These are phyloP conservation scores for Chytriomyces sp. DNA, from an alignment of 192 early-diverging fungal genomes.

Conservation along the genomic window DNA sequence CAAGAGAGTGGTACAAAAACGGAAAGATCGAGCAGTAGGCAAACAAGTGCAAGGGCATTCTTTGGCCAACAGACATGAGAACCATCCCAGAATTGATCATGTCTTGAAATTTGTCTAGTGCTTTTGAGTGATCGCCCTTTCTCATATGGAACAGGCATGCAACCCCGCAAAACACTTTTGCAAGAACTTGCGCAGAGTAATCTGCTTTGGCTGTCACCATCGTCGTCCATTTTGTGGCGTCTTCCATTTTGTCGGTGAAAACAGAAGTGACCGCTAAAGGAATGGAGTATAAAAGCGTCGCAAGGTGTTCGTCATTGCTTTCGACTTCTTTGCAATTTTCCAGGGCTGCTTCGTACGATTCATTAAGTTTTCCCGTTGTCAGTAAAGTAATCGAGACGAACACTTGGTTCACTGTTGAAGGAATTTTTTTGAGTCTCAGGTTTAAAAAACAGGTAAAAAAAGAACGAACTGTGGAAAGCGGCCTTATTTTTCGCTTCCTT, in stretches of 20 bases:
- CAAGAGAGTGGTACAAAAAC: conserved; percentile 17
- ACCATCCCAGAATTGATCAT: conserved; percentile 34
- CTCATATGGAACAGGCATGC: conserved; percentile 15
- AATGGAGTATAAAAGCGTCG: conserved; percentile 20
- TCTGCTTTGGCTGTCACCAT: conserved; percentile 19
- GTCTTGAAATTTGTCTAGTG: conserved; percentile 23
- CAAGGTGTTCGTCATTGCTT: conserved; percentile 15
- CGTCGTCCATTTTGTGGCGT: conserved; percentile 11
- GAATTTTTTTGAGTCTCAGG: neutral
- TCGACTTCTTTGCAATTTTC: conserved; percentile 26
- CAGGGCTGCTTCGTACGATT: conserved; percentile 4
- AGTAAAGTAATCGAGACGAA: conserved; percentile 22
- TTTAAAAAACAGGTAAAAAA: neutral
- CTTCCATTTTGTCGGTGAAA: conserved; percentile 18
- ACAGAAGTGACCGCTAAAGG: conserved; percentile 6
- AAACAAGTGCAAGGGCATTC: conserved; percentile 31
- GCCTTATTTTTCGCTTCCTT: conserved; percentile 21
- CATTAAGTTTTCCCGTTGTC: conserved; percentile 18
- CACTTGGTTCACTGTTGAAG: conserved; percentile 18
- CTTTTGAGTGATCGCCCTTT: conserved; percentile 18
- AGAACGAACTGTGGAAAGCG: conserved; percentile 16
- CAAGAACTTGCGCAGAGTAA: conserved; percentile 4
- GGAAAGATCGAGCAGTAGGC: conserved; percentile 27
- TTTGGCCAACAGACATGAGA: conserved; percentile 25
- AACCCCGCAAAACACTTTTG: conserved; percentile 26